phyloP scores from a whole-genome alignment of 768 basidiomycete genomes.

The Obba rivulosa region DNA sequence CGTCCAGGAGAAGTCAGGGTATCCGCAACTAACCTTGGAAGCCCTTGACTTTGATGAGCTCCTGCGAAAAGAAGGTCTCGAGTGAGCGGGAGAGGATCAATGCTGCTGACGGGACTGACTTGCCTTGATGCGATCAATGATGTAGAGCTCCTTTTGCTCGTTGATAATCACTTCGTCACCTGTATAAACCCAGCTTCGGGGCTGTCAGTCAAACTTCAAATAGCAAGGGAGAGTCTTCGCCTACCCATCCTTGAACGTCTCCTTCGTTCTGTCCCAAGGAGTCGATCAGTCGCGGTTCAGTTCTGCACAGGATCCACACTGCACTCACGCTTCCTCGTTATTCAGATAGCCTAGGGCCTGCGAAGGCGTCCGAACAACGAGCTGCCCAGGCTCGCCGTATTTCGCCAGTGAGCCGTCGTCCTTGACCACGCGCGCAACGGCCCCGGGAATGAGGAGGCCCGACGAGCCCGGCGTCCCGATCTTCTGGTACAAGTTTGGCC shows the following conservation, averaged over 20 bases:
- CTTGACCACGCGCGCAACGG: constrained; percentile 39
- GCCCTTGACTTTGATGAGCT: constrained; percentile 64
- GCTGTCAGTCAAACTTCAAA: not conserved
- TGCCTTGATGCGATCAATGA: constrained; percentile 70
- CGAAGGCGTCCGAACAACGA: constrained; percentile 40
- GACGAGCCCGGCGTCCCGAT: constrained; percentile 23
- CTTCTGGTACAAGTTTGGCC: constrained; percentile 19
- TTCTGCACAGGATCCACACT: not conserved
- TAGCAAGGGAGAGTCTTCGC: not conserved
- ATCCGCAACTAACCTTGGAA: constrained; percentile 34
- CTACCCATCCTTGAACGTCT: constrained; percentile 52
- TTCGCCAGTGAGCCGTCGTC: constrained; percentile 38
- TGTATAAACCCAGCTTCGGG: constrained; percentile 55
- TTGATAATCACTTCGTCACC: constrained; percentile 70
- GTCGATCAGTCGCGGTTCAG: not conserved
- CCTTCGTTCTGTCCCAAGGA: constrained; percentile 43
- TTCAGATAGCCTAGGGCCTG: constrained; percentile 31
- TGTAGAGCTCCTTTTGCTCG: constrained; percentile 53
- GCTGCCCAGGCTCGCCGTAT: constrained; percentile 43
- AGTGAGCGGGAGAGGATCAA: not conserved
- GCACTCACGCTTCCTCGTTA: constrained; percentile 14
- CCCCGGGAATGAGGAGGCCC: constrained; percentile 41
- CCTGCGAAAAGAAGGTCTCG: too few species aligned
- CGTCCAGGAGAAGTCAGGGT: not conserved
- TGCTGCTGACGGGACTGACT: constrained; percentile 15